Percentiles rank a stretch among this genome's conserved stretches.
Conservation (phyloP, 495 filamentous ascomycete genomes). For the Penicillium dipodomyicola region DNA sequence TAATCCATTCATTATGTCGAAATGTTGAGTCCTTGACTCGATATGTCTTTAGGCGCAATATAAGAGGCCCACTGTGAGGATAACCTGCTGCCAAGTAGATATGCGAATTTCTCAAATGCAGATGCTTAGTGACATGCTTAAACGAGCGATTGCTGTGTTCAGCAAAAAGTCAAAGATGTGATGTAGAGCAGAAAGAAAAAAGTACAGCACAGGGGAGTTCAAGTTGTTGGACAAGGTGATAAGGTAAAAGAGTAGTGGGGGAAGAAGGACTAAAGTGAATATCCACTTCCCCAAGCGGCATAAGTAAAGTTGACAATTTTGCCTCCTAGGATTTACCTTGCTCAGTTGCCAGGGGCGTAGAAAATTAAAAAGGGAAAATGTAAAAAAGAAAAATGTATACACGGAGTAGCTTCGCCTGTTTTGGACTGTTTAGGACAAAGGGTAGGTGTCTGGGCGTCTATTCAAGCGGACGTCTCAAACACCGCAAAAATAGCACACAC, state of each 20-base stretch:
- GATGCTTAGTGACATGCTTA: slow-evolving; percentile 1
- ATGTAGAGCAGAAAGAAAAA: background rate
- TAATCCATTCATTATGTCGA: slow-evolving; percentile 29
- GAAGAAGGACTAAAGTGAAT: slow-evolving; percentile 6
- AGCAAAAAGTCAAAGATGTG: background rate
- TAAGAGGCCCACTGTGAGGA: background rate
- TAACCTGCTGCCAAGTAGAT: background rate
- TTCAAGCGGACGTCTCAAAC: slow-evolving; percentile 5
- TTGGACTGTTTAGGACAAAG: slow-evolving; percentile 13
- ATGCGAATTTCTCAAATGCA: slow-evolving; percentile 1
- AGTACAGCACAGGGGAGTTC: slow-evolving; percentile 2
- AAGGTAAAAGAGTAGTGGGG: slow-evolving; percentile 15
- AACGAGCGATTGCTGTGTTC: slow-evolving; percentile 6
- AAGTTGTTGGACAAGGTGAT: slow-evolving; percentile 3
- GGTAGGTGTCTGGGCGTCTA: slow-evolving; percentile 1
- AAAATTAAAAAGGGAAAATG: background rate
- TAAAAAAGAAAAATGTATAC: slow-evolving; percentile 5
- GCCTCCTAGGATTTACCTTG: slow-evolving; percentile 14
- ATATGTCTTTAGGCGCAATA: background rate
- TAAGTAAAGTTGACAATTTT: slow-evolving; percentile 5
- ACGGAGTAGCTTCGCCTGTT: slow-evolving; percentile 21
- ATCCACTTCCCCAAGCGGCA: slow-evolving; percentile 12
- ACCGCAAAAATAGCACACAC: slow-evolving; percentile 27
- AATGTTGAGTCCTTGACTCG: background rate
- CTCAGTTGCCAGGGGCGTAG: slow-evolving; percentile 1